A percentile compares a stretch with the other conserved stretches of the same genome.
Conservation (phyloP, 2,329 filamentous ascomycete species). For the Trichoderma atroviride region DNA sequence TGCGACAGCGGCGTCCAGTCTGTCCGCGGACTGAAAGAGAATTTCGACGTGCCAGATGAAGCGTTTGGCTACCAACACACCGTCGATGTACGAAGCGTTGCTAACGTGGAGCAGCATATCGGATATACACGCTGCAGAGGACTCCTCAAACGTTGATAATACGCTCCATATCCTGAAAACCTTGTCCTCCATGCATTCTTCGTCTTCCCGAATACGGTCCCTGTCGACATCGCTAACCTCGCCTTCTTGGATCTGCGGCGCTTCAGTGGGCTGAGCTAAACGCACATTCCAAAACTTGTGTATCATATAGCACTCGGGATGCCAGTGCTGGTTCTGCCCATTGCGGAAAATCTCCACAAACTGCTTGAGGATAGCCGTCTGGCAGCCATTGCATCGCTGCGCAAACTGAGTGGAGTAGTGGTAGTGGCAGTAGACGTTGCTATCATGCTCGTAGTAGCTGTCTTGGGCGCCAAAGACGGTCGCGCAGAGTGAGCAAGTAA, state of each 20-base stretch:
- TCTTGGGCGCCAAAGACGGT: constrained; percentile 98
- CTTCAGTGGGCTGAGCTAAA: constrained; percentile 64
- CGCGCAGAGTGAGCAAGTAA: constrained; percentile 94
- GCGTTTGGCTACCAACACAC: constrained; percentile 89
- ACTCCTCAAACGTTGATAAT: constrained; percentile 94
- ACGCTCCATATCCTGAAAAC: constrained; percentile 99
- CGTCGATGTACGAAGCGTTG: constrained; percentile 94
- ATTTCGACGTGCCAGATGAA: constrained; percentile 97
- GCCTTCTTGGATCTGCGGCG: constrained; percentile 47
- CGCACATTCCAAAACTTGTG: constrained; percentile 99
- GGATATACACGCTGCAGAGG: constrained; percentile 95
- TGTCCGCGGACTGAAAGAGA: constrained; percentile 84
- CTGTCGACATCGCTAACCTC: constrained; percentile 62
- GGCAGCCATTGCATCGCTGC: constrained; percentile 93
- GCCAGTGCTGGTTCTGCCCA: constrained; percentile 98
- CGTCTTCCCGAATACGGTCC: constrained; percentile 76
- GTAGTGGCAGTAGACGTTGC: constrained; percentile 96
- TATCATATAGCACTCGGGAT: constrained; percentile 99
- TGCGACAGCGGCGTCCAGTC: constrained; percentile 74
- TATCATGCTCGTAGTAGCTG: constrained; percentile 98
- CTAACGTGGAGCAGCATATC: constrained; percentile 99
- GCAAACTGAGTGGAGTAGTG: constrained; percentile 98
- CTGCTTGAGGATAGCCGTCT: constrained; percentile 96
- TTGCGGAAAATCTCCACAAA: constrained; percentile 99
- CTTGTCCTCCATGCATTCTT: constrained; percentile 96